Percentiles rank a stretch among this genome's conserved stretches.
Conservation (phyloP, 352 stramenopile genomes). For the Phytophthora fragariaefolia region DNA sequence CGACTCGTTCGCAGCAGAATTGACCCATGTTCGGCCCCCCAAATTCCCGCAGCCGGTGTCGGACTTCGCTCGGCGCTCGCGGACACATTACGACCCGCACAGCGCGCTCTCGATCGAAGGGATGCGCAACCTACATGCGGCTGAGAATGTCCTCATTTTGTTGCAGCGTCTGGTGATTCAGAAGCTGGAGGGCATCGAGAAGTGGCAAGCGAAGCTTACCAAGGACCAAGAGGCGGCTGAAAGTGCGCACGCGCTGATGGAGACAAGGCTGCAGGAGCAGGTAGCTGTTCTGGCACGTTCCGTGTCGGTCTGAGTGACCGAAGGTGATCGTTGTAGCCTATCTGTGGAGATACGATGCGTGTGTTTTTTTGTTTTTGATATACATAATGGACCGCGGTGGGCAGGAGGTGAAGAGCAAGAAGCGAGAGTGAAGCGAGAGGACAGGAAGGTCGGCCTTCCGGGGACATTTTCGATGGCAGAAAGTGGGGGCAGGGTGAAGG, state of each 20-base stretch:
- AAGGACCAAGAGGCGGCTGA: conserved; percentile 69
- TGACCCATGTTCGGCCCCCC: conserved; percentile 56
- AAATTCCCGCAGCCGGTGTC: conserved; percentile 72
- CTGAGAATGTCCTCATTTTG: conserved; percentile 85
- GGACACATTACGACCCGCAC: conserved; percentile 65
- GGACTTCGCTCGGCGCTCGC: conserved; percentile 61
- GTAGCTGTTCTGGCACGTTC: conserved; percentile 66
- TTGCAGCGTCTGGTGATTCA: conserved; percentile 83
- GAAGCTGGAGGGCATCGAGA: conserved; percentile 83
- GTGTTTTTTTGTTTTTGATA: conserved; percentile 41
- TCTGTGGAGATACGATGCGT: conserved; percentile 37
- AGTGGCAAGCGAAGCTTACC: conserved; percentile 75
- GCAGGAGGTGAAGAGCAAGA: conserved; percentile 24
- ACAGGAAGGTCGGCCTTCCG: conserved; percentile 21
- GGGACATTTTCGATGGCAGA: conserved; percentile 46
- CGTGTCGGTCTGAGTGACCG: conserved; percentile 53
- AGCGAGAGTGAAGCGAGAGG: conserved; percentile 9
- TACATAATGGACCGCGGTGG: conserved; percentile 38
- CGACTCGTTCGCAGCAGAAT: conserved; percentile 58
- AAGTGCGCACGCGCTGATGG: conserved; percentile 60
- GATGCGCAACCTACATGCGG: conserved; percentile 76
- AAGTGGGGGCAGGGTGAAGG: conserved; percentile 18
- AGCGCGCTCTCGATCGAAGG: conserved; percentile 71
- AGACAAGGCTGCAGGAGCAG: conserved; percentile 73
- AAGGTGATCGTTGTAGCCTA: conserved; percentile 30